Percentiles rank a stretch among this genome's conserved stretches.
These are phyloP conservation scores for Quercus lobata DNA, from an alignment of 331 rosid genomes.

Conservation along the genomic window DNA sequence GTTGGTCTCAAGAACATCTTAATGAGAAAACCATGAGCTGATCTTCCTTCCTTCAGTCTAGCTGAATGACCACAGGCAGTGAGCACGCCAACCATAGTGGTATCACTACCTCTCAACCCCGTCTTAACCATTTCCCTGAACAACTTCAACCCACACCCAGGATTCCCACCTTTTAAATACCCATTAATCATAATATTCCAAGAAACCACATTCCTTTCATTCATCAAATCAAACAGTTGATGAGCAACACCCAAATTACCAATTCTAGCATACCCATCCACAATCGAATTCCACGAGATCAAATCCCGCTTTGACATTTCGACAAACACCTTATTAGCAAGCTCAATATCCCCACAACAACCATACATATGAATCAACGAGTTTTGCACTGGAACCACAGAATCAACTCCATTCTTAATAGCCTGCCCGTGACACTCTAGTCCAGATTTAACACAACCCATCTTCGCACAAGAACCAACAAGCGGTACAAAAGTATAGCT, in stretches of 20 bases:
- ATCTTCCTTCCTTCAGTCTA: constrained; percentile 64
- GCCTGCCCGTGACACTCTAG: constrained; percentile 56
- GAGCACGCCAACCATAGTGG: constrained; percentile 48
- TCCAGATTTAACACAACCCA: constrained; percentile 45
- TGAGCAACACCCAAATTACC: constrained; percentile 47
- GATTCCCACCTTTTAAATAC: constrained; percentile 50
- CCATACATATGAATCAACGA: constrained; percentile 64
- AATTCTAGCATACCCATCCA: constrained; percentile 24
- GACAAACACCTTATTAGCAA: constrained; percentile 48
- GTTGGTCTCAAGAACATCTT: constrained; percentile 27
- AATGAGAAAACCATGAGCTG: constrained; percentile 55
- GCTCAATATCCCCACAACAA: constrained; percentile 35
- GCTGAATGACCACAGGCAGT: constrained; percentile 59
- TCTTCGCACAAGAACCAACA: constrained; percentile 41
- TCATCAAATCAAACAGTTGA: constrained; percentile 52
- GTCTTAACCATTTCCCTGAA: constrained; percentile 51
- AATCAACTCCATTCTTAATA: constrained; percentile 53
- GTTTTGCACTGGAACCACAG: constrained; percentile 48
- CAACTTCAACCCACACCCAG: constrained; percentile 62
- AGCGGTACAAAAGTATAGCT: constrained; percentile 59
- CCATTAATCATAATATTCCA: constrained; percentile 71
- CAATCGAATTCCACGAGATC: constrained; percentile 73
- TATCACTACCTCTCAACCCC: constrained; percentile 44
- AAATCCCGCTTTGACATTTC: constrained; percentile 38
- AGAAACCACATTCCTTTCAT: constrained; percentile 49